Evolutionary conservation across 371 early-diverging fungal species (phyloP).

Genomic region (Actinomortierella wolfii): DNA sequence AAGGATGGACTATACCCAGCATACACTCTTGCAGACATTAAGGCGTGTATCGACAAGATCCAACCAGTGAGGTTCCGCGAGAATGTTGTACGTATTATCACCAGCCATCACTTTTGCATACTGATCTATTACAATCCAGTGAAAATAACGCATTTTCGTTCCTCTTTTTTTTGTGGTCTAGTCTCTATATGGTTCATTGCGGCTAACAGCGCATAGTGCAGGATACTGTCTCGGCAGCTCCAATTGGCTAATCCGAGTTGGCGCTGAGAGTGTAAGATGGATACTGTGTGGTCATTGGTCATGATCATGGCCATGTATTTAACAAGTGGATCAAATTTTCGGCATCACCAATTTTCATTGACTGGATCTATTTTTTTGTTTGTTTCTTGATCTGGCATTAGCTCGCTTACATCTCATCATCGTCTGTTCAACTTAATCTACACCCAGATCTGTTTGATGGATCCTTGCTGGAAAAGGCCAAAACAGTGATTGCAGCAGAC

Average conservation of each 20-base stretch:
- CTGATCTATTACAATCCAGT: too few relatives aligned
- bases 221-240: slow-evolving; percentile 44
- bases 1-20: slow-evolving; percentile 44
- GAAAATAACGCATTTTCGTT: too few relatives aligned
- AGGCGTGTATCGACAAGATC: slow-evolving; percentile 66
- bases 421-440: slow-evolving; percentile 60
- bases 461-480: slow-evolving; percentile 58
- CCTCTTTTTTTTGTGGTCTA: neutral
- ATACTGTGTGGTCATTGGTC: neutral
- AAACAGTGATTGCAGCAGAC: slow-evolving; percentile 59
- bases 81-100: slow-evolving; percentile 48
- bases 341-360: too few relatives aligned
- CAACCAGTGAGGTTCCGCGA: slow-evolving; percentile 69
- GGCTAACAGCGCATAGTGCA: slow-evolving; percentile 37
- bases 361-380: too few relatives aligned
- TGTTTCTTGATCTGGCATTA: too few relatives aligned
- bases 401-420: slow-evolving; percentile 70
- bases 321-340: neutral
- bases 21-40: slow-evolving; percentile 64
- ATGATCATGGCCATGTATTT: too few relatives aligned
- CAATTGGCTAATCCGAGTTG: slow-evolving; percentile 44
- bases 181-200: slow-evolving; percentile 34
- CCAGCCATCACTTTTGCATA: too few relatives aligned
- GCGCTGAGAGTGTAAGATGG: slow-evolving; percentile 35
- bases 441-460: slow-evolving; percentile 76